Evolutionary conservation across 306 rosid species (phyloP), one percentile per base, ranked within the genome.

Genomic region (Bauhinia variegata): DNA sequence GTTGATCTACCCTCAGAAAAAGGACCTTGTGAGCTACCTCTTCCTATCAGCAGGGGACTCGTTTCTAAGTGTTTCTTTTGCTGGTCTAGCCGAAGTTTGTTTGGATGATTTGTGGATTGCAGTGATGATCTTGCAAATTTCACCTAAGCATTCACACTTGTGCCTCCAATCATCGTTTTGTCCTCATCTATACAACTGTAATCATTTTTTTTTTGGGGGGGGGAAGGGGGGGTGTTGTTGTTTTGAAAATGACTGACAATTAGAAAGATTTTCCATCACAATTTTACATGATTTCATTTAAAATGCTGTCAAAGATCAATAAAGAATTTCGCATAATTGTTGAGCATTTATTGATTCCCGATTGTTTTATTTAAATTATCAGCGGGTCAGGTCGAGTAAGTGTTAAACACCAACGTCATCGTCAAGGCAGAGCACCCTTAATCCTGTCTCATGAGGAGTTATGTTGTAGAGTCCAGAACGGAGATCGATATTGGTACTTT

Each of bases 41-140:
- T 46, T 63, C 17, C 51, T 59, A 46, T 37, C 72, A 63, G 61
- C 60, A 11, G 13, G 52, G 72, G 48, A 49, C 50, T 47, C 14
- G 9, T 64, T 69, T 58, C 34, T 33, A 32, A 72, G 47, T 30
- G 50, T 68, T 64, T 65, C 63, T 65, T 44, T 23, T 57, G 79
- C 74, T 72, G 68, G 63, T 32, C 74, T 68, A 65, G 74, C 63
- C 18, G n/a, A 61, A 70, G 58, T 43, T 77, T 83, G 65, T 70
- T 71, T 65, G 63, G 64, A 74, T 43, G 75, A 48, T 14, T 44
- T 49, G 14, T 60, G 6, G 36, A 48, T 15, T 56, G 54, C 42
- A 17, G 36, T 56, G 69, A 41, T 63, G 75, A 66, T 66, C 52
- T 50, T 56, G 63, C 65, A 28, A 10, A 65, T 65, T 36, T 33